Base-by-base conservation (phyloP, 108 stramenopile genomes). In the Nitzschia inconspicua region DNA sequence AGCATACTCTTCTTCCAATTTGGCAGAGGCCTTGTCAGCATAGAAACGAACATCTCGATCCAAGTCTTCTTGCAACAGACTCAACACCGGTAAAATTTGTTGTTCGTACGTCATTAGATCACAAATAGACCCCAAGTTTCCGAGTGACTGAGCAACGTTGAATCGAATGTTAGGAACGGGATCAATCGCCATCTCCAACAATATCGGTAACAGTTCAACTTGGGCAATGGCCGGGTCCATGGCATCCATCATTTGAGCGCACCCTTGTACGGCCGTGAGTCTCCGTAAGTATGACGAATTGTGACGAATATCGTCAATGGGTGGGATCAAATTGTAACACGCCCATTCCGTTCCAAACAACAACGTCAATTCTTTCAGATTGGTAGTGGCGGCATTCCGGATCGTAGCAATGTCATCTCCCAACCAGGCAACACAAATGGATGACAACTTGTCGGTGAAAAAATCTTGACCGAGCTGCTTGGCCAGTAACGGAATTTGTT, bases 331-430 rank as follows among this genome's bases (percentile, higher is more conserved):
- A 52, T 87, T 57, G 27, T 83, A 77, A 42, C 74, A 68, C 3
- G 97, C 86, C 98, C 98, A 99, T 10, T 92, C 83, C 2, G 83
- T 72, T n/a, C 98, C 98, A 72, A 99, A 94, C 30, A 93, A 53
- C 2, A 66, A 70, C 0, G 94, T 88, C 3, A 99, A 67, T 34
- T 95, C 80, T 28, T 56, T 75, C 20, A 99, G 67, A 70, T 94
- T 95, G 32, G 57, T 69, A 3, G 96, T 91, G 5, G 97, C 97
- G 14, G 96, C 96, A n/a, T 66, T 60, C 51, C 98, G 83, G 32
- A 99, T 94, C 22, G 78, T 89, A 20, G 91, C 82, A 61, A 98
- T 95, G 39, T 85, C 82, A 65, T 99, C 98, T 6, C 85, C 84
- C 34, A 99, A 76, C 98, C 96, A 97, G 1, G 73, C 80, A 44